Percentiles rank a stretch among this genome's conserved stretches.
Conservation (phyloP, 2,329 filamentous ascomycete species). For the Metarhizium sp. region DNA sequence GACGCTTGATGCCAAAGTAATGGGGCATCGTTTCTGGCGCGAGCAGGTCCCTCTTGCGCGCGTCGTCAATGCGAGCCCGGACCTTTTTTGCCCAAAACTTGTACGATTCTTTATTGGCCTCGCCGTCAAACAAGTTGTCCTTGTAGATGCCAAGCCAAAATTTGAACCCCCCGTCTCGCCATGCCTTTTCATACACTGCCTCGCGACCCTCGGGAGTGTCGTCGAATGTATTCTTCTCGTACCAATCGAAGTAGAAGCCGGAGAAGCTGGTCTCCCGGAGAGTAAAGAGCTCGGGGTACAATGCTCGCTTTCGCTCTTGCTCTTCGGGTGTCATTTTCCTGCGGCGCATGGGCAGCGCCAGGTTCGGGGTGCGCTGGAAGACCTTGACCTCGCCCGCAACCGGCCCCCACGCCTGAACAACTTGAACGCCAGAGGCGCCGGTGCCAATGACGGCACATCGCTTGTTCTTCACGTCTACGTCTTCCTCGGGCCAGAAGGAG, state of each 20-base stretch:
- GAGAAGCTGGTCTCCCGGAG: constrained; percentile 43
- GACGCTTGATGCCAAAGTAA: constrained; percentile 44
- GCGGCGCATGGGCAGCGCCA: constrained; percentile 52
- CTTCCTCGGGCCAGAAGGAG: constrained; percentile 49
- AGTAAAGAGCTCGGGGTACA: constrained; percentile 37
- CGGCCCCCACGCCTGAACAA: constrained; percentile 50
- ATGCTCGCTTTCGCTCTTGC: constrained; percentile 32
- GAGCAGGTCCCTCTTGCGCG: constrained; percentile 37
- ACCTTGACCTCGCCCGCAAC: constrained; percentile 43
- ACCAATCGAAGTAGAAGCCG: constrained; percentile 49
- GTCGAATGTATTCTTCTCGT: constrained; percentile 45
- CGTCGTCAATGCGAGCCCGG: constrained; percentile 38
- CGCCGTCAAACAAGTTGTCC: constrained; percentile 34
- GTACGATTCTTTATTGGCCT: constrained; percentile 44
- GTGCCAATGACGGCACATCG: constrained; percentile 54
- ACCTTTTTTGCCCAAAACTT: constrained; percentile 46
- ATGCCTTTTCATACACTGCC: constrained; percentile 37
- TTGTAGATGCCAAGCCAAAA: constrained; percentile 46
- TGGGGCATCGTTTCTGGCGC: constrained; percentile 36
- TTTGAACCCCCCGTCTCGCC: constrained; percentile 42
- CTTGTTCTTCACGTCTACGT: constrained; percentile 48
- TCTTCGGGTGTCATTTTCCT: constrained; percentile 24
- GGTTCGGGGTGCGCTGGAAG: constrained; percentile 59
- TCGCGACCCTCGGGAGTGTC: constrained; percentile 40
- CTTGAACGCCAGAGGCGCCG: constrained; percentile 55